Evolutionary conservation across 192 early-diverging fungal species (phyloP).

Genomic region (Diversispora epigaea): DNA sequence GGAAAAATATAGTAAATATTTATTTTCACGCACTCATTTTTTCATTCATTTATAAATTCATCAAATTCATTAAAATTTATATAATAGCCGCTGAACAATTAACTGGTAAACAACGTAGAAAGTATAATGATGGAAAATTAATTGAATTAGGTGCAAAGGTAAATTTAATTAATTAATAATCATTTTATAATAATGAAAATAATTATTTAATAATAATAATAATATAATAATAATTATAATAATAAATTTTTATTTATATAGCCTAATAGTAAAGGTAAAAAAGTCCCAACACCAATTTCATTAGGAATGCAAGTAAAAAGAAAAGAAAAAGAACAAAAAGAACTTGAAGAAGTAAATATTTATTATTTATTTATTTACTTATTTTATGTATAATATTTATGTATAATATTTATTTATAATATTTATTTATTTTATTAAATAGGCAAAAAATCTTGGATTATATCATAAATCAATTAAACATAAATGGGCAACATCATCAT

Average conservation of each 20-base stretch:
- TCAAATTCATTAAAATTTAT: not conserved
- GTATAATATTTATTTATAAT: not conserved
- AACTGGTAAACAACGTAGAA: slow-evolving; percentile 43
- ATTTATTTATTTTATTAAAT: not conserved
- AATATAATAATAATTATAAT: not conserved
- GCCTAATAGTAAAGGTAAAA: slow-evolving; percentile 17
- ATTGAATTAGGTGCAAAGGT: slow-evolving; percentile 43
- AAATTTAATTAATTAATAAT: not conserved
- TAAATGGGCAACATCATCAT: slow-evolving; percentile 36
- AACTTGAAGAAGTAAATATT: slow-evolving; percentile 37
- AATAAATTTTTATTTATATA: not conserved
- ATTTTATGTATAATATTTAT: not conserved
- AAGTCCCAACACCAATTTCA: slow-evolving; percentile 37
- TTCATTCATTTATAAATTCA: not conserved
- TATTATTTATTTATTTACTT: not conserved
- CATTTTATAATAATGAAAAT: too few species aligned
- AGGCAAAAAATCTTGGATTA: slow-evolving; percentile 45
- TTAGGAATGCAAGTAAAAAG: slow-evolving; percentile 41
- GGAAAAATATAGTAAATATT: slow-evolving; percentile 43
- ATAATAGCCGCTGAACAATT: slow-evolving; percentile 44
- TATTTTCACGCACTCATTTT: not conserved
- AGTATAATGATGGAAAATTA: slow-evolving; percentile 39
- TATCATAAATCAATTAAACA: slow-evolving; percentile 47
- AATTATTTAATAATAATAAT: not conserved
- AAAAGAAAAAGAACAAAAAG: slow-evolving; percentile 34